A percentile compares a stretch with the other conserved stretches of the same genome.
phyloP scores from a whole-genome alignment of 495 filamentous ascomycete species.

The Podospora appendiculata region DNA sequence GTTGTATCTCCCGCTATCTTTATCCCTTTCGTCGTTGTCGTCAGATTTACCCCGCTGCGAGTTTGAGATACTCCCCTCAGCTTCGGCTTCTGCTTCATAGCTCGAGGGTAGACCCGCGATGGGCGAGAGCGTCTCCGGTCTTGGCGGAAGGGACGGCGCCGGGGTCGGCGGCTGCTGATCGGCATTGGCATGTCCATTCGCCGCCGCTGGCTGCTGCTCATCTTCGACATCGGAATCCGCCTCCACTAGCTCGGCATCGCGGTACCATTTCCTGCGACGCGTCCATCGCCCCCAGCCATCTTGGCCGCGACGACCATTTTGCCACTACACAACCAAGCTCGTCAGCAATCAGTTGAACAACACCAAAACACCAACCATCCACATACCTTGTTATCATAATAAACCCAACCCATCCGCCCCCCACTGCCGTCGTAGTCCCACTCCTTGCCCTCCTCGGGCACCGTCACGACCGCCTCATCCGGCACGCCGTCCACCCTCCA shows the following conservation, averaged over 20 bases:
- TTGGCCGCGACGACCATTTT: constrained; percentile 76
- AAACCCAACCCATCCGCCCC: constrained; percentile 78
- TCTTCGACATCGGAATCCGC: constrained; percentile 29
- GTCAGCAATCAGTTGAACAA: neutral
- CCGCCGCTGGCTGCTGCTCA: constrained; percentile 1
- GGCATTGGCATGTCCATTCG: constrained; percentile 14
- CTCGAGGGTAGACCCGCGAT: neutral
- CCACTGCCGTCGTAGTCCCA: constrained; percentile 47
- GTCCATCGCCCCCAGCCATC: constrained; percentile 97
- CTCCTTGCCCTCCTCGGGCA: constrained; percentile 33
- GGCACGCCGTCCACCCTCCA: constrained; percentile 83
- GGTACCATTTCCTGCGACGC: constrained; percentile 87
- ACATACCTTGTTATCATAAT: constrained; percentile 92
- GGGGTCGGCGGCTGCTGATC: constrained; percentile 7
- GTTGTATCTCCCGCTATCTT: neutral
- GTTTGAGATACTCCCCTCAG: neutral
- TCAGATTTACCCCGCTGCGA: too few species aligned
- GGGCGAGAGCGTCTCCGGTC: neutral
- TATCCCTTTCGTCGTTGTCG: neutral
- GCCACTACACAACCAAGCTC: constrained; percentile 55
- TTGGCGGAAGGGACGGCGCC: neutral
- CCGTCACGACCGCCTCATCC: constrained; percentile 40
- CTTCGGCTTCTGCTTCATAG: neutral
- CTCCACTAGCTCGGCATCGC: constrained; percentile 93
- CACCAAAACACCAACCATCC: neutral